Evolutionary conservation across 2,329 filamentous ascomycete genomes (phyloP).

Genomic region (Trichoderma polysporum): DNA sequence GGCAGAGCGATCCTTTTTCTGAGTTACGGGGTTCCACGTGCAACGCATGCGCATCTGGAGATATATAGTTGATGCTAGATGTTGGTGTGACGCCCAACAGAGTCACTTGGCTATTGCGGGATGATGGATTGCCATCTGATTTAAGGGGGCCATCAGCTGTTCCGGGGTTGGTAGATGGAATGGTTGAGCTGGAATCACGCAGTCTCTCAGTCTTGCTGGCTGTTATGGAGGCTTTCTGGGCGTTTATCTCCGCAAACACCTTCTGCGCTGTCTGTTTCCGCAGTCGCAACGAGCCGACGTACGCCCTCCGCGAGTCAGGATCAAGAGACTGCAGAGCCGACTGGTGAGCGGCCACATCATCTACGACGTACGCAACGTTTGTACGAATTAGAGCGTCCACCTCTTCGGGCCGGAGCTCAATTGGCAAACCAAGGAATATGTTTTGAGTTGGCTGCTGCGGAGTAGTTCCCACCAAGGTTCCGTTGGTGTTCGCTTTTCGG

Average conservation of each 20-base stretch:
- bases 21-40: conserved; percentile 23
- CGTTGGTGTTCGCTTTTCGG: conserved; percentile 78
- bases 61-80: conserved; percentile 35
- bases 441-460: conserved; percentile 95
- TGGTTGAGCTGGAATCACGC: background rate
- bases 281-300: conserved; percentile 57
- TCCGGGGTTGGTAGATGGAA: background rate
- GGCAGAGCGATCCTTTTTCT: conserved; percentile 61
- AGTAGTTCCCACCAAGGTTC: conserved; percentile 80
- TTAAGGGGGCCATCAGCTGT: background rate
- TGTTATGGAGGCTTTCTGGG: conserved; percentile 35
- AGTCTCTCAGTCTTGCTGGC: conserved; percentile 21
- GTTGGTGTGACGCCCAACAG: conserved; percentile 38
- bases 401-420: conserved; percentile 91
- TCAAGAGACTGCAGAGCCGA: conserved; percentile 59
- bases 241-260: conserved; percentile 41
- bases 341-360: conserved; percentile 72
- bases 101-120: conserved; percentile 22
- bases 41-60: conserved; percentile 20
- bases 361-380: conserved; percentile 73
- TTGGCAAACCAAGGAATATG: conserved; percentile 82
- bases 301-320: conserved; percentile 57
- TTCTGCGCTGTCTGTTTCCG: conserved; percentile 44
- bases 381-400: conserved; percentile 76
- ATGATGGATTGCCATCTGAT: background rate